Percentiles rank a stretch among this genome's conserved stretches.
These are phyloP conservation scores for Echeveria elegans DNA, from an alignment of 164 flowering plant species.

Conservation along the genomic window DNA sequence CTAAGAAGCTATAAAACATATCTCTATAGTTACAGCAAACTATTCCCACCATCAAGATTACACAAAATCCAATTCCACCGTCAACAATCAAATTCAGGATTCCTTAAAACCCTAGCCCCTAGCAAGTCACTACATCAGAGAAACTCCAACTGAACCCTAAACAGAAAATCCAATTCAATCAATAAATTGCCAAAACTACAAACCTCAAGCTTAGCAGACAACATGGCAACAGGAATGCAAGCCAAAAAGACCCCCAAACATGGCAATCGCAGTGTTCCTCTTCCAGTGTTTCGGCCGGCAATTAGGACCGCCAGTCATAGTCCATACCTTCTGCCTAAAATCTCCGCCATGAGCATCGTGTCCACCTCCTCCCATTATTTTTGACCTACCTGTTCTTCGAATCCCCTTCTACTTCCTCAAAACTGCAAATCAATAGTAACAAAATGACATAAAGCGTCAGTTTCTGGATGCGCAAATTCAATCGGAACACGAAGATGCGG, in stretches of 20 bases:
- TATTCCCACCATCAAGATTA: too few relatives aligned
- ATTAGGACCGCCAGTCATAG: slow-evolving; percentile 78
- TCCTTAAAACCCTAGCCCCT: too few relatives aligned
- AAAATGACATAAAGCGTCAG: neutral
- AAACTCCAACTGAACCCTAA: neutral
- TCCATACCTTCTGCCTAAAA: slow-evolving; percentile 88
- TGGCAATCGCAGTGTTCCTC: slow-evolving; percentile 89
- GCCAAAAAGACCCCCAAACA: slow-evolving; percentile 62
- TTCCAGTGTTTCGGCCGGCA: slow-evolving; percentile 90
- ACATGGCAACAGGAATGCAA: slow-evolving; percentile 88
- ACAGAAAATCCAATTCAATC: neutral
- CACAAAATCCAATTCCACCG: neutral
- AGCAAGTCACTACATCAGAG: too few relatives aligned
- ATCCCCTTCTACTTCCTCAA: neutral
- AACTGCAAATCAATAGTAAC: neutral
- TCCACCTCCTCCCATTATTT: slow-evolving; percentile 52
- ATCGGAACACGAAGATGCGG: slow-evolving; percentile 11
- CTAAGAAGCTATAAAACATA: neutral
- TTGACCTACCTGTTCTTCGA: neutral
- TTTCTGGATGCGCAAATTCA: slow-evolving; percentile 3
- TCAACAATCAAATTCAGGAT: too few relatives aligned
- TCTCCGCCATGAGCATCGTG: slow-evolving; percentile 51
- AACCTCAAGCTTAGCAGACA: slow-evolving; percentile 94
- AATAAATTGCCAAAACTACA: neutral
- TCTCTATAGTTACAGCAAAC: neutral